Base-by-base conservation (phyloP, 73 alveolate genomes). In the Effrenium voratum region DNA sequence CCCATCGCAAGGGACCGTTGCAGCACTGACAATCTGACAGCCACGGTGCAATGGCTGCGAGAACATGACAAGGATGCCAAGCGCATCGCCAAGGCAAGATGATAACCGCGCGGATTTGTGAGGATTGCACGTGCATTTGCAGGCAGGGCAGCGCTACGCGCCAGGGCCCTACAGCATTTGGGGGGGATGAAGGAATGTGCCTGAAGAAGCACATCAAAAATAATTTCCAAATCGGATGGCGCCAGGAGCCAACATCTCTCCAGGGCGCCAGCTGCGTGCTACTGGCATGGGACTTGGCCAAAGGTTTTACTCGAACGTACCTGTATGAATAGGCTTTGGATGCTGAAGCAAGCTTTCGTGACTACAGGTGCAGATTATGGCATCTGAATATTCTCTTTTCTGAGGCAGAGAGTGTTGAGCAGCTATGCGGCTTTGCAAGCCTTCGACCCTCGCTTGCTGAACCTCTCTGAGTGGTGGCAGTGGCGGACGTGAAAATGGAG, bases 1-100 rank as follows among this genome's bases (percentile, higher is more conserved):
- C 98, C 98, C 66, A 73, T 92, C 68, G 76, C 92, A 30, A 50
- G 98, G 30, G 98, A 92, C 82, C 91, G 98, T 8, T 92, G 98
- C 81, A 49, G 70, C 81, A 76, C 98, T 1, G 55, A 15, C 30
- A 92, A 92, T 50, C 63, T 92, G 68, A 92, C 98, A 4, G 52
- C 81, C 28, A 73, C 91, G 26, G n/a, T 92, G 57, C 70, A 55
- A 46, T 92, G 92, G 92, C 98, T 92, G 26, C 97, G 82, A 43
- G n/a, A 57, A 8, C 97, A 90, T 34, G 97, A 90, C 46, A n/a
- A 2, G 55, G 97, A 90, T 28, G 97, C 97, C 15, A 47, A 70
- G 34, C 41, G 77, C 34, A 90, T 90, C 19, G 97, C 97, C 47
- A 66, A 70, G 88, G 80, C 41, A 32, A 32, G 86, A 22, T 8